Base-by-base conservation (phyloP, 176 grass and related monocot species). In the Stipa capillata region DNA sequence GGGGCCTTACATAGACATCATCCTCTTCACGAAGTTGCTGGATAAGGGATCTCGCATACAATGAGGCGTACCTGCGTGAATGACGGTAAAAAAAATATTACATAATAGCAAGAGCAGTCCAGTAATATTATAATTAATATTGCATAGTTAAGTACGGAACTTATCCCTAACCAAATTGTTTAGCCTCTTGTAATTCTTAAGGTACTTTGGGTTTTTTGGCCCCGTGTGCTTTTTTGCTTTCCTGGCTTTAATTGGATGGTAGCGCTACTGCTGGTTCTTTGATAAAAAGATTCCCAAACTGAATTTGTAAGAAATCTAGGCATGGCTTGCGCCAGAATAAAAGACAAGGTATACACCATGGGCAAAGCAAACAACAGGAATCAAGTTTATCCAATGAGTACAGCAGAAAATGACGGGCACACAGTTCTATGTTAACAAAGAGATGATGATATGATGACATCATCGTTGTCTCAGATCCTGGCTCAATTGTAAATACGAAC, bases 1-100 rank as follows among this genome's bases (percentile, higher is more conserved):
- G 74, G 69, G 96, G 87, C 64, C 92, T 89, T 56, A 85, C 55
- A 33, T 89, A 98, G 44, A 98, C 68, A 66, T 91, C 90, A 78
- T 94, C 96, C 34, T 90, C 92, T 70, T 86, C 88, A 27, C 90
- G 87, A 68, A 98, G 96, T 59, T 93, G 83, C 73, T 86, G 76
- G 44, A 98, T 42, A 58, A 98, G 82, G 33, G 90, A 91, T 32
- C 87, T 87, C 5, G 88, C 83, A 66, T 87, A 91, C 20, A 90
- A 32, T 20, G 92, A 94, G 5, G 92, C 95, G 8, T 98, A 98
- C 36, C 92, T 98, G 82, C 3, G 79, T 2, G 12, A 69, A 63
- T 23, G 52, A 55, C 15, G 48, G 7, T 20, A 71, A 28, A 28
- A 42, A 47, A 18, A 9, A 39, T 65, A 8, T 63, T 59, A 71